Percentiles rank a stretch among this genome's conserved stretches.
These are phyloP conservation scores for Hanseniaspora pseudoguilliermondii DNA, from an alignment of 805 yeast species.

Conservation along the genomic window DNA sequence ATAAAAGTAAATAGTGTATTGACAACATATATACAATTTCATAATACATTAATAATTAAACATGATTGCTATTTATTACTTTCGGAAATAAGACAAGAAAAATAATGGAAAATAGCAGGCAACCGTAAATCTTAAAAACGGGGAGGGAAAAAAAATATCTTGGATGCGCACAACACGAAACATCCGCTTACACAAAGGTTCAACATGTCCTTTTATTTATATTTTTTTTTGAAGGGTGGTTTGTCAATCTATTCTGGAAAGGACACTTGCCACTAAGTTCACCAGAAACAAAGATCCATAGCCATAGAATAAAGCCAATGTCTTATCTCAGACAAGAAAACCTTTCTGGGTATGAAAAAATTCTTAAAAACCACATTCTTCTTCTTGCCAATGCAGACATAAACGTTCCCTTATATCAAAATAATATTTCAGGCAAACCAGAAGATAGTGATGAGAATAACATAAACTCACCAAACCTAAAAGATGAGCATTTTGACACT, in stretches of 20 bases:
- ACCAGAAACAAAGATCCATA: background rate
- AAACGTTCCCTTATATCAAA: conserved; percentile 15
- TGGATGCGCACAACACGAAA: background rate
- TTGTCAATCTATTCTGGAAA: too few species aligned
- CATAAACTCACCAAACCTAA: conserved; percentile 9
- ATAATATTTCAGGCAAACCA: conserved; percentile 15
- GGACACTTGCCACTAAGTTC: too few species aligned
- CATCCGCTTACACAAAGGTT: background rate
- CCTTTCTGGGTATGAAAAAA: conserved; percentile 20
- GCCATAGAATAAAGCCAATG: background rate
- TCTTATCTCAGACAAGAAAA: background rate
- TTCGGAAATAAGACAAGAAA: background rate
- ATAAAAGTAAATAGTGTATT: background rate
- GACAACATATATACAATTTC: background rate
- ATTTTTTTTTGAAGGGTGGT: background rate
- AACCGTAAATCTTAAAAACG: too few species aligned
- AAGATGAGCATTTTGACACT: conserved; percentile 15
- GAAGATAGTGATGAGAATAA: conserved; percentile 21
- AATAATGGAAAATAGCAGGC: too few species aligned
- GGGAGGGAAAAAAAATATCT: too few species aligned
- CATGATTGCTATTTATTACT: too few species aligned
- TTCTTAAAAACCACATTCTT: conserved; percentile 46
- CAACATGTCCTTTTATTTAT: too few species aligned
- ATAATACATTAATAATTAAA: background rate
- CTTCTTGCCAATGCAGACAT: conserved; percentile 38